These are phyloP conservation scores for Hyphodiscus sp. DNA, from an alignment of 2,329 filamentous ascomycete genomes.

Conservation along the genomic window DNA sequence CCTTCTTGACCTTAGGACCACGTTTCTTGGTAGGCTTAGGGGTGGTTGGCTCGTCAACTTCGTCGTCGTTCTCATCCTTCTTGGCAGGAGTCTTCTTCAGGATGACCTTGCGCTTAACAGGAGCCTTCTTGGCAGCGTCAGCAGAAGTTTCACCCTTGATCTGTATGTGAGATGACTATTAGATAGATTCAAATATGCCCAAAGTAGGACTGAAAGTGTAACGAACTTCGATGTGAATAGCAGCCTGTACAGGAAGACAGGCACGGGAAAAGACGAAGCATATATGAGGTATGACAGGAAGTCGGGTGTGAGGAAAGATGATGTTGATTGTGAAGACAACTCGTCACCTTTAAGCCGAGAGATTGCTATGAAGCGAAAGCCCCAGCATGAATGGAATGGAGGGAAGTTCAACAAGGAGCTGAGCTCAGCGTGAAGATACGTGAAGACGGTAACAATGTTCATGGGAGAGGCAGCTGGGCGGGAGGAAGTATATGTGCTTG, in stretches of 20 bases:
- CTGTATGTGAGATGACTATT: background rate
- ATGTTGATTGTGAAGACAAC: background rate
- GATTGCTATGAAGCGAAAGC: background rate
- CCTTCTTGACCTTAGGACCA: constrained; percentile 4
- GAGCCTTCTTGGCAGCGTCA: constrained; percentile 4
- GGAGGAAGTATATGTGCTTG: background rate
- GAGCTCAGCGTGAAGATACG: too few relatives aligned
- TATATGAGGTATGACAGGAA: background rate
- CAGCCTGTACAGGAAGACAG: background rate
- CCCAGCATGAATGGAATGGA: background rate
- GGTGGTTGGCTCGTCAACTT: constrained; percentile 1
- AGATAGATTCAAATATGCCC: background rate
- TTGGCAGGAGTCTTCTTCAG: background rate
- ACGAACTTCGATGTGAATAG: background rate
- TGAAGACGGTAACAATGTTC: too few relatives aligned
- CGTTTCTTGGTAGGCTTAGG: constrained; percentile 5
- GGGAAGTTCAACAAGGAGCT: background rate
- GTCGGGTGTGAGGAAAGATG: background rate
- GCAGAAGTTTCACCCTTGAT: background rate
- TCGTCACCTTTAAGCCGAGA: background rate
- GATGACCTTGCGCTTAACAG: background rate
- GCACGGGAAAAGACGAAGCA: too few relatives aligned
- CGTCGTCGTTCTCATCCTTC: background rate
- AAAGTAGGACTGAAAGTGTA: too few relatives aligned
- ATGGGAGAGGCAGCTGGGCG: background rate